phyloP scores from a whole-genome alignment of 768 basidiomycete genomes.

The Agaricus bisporus region DNA sequence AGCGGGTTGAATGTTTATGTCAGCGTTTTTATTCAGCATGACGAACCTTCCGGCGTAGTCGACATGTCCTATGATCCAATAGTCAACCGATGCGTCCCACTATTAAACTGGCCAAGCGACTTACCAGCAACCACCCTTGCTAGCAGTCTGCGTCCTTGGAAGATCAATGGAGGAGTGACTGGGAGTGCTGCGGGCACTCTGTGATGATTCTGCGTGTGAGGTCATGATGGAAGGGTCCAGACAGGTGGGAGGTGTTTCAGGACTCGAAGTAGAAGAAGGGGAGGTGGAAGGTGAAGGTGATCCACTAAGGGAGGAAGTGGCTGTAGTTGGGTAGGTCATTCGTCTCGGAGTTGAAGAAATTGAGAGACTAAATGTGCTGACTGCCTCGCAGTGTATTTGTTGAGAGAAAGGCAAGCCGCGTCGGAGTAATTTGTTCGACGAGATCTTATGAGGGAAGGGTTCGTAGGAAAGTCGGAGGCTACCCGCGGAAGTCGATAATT shows the following conservation, averaged over 20 bases:
- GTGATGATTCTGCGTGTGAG: conserved; percentile 17
- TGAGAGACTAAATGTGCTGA: conserved; percentile 13
- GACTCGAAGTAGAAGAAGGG: conserved; percentile 41
- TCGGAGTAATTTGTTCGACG: conserved; percentile 32
- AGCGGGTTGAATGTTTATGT: conserved; percentile 10
- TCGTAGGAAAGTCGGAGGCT: conserved; percentile 29
- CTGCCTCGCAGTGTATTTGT: conserved; percentile 18
- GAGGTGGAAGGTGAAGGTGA: conserved; percentile 45
- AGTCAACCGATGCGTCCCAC: conserved; percentile 8
- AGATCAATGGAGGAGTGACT: conserved; percentile 42
- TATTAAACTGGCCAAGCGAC: conserved; percentile 19
- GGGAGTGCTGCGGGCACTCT: conserved; percentile 38
- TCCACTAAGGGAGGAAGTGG: conserved; percentile 41
- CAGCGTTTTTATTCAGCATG: too few species aligned
- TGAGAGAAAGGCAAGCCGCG: conserved; percentile 26
- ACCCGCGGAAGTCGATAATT: conserved; percentile 22
- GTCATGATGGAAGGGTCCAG: conserved; percentile 31
- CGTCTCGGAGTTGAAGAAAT: conserved; percentile 11
- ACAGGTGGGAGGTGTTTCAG: conserved; percentile 30
- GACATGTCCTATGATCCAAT: conserved; percentile 60
- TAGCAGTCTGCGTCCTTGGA: conserved; percentile 45
- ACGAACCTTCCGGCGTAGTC: conserved; percentile 73
- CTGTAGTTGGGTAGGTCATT: conserved; percentile 45
- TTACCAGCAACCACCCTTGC: conserved; percentile 78
- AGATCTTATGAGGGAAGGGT: conserved; percentile 27